A percentile compares a stretch with the other conserved stretches of the same genome.
phyloP scores from a whole-genome alignment of 345 rosid genomes.

The Citrus sinensis region DNA sequence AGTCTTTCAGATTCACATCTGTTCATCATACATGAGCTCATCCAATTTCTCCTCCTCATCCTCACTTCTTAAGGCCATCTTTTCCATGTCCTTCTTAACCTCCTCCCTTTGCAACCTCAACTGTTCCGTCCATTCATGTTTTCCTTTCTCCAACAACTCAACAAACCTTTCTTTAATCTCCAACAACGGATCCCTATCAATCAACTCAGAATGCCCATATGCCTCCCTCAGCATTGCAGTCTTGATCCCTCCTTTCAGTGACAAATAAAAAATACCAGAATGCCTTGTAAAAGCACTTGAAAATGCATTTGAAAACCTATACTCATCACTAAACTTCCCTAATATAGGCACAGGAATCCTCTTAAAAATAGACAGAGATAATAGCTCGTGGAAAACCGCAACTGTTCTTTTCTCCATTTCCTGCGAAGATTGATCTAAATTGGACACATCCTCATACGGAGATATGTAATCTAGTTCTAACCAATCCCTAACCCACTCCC shows the following conservation, averaged over 20 bases:
- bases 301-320: slow-evolving; percentile 73
- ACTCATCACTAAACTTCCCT: slow-evolving; percentile 77
- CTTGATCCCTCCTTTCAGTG: slow-evolving; percentile 78
- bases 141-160: slow-evolving; percentile 63
- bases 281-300: slow-evolving; percentile 79
- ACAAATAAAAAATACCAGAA: slow-evolving; percentile 84
- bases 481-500: slow-evolving; percentile 95
- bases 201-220: slow-evolving; percentile 50
- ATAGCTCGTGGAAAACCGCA: slow-evolving; percentile 77
- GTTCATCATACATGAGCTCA: slow-evolving; percentile 24
- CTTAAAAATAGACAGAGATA: slow-evolving; percentile 72
- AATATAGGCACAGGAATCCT: slow-evolving; percentile 81
- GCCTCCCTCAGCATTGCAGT: slow-evolving; percentile 84
- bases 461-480: slow-evolving; percentile 76
- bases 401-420: slow-evolving; percentile 93
- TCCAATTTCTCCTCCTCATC: slow-evolving; percentile 20
- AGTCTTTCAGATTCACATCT: slow-evolving; percentile 6
- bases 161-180: slow-evolving; percentile 69
- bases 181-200: slow-evolving; percentile 65
- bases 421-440: slow-evolving; percentile 57
- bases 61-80: slow-evolving; percentile 27
- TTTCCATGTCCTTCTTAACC: slow-evolving; percentile 36
- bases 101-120: slow-evolving; percentile 37
- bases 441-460: slow-evolving; percentile 66
- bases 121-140: slow-evolving; percentile 52